Evolutionary conservation across 192 early-diverging fungal species (phyloP).

Genomic region (Allomyces macrogynus): DNA sequence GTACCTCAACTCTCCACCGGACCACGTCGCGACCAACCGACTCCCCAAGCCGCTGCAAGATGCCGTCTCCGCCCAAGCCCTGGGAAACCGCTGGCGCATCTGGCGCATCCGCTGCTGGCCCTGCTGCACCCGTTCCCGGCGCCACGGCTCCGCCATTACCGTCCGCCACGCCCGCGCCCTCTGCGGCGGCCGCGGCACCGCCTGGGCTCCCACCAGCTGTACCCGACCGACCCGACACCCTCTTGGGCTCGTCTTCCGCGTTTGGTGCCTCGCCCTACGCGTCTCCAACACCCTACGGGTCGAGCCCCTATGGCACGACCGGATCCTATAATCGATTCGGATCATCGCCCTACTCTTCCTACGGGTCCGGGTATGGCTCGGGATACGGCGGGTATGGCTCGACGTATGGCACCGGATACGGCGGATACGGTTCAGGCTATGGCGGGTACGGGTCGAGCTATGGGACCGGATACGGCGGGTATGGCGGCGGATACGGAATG

Average conservation of each 20-base stretch:
- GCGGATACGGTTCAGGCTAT: conserved; percentile 19
- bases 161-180: conserved; percentile 10
- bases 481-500: conserved; percentile 29
- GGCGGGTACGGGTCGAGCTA: conserved; percentile 18
- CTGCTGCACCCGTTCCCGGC: conserved; percentile 21
- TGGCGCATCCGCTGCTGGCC: conserved; percentile 4
- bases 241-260: too few relatives aligned
- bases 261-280: too few relatives aligned
- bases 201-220: too few relatives aligned
- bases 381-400: conserved; percentile 21
- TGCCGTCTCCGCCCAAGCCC: conserved; percentile 47
- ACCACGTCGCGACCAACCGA: too few relatives aligned
- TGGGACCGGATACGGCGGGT: conserved; percentile 17
- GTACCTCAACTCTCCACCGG: too few relatives aligned
- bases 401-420: conserved; percentile 7
- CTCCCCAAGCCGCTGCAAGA: too few relatives aligned
- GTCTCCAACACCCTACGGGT: neutral
- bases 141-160: conserved; percentile 8
- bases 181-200: conserved; percentile 1
- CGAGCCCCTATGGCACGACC: neutral
- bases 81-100: conserved; percentile 38
- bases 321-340: neutral
- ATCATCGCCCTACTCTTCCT: conserved; percentile 1
- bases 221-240: too few relatives aligned
- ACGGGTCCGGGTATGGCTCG: conserved; percentile 7